These are phyloP conservation scores for Lunularia cruciata DNA, from an alignment of 225 moss, liverwort and hornwort genomes.

Conservation along the genomic window DNA sequence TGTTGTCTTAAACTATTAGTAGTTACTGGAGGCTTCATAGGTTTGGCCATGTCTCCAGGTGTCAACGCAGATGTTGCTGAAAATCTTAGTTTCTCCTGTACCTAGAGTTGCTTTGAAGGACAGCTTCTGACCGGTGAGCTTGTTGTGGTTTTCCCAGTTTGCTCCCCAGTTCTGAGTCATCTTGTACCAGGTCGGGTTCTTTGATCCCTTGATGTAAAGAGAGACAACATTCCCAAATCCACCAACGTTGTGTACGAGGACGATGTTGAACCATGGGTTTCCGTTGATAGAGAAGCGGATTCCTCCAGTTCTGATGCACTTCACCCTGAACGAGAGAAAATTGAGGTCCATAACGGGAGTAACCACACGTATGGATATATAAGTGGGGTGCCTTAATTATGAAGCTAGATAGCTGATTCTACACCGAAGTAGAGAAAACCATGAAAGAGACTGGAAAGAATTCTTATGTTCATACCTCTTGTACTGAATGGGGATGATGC, in stretches of 20 bases:
- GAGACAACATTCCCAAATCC: constrained; percentile 46
- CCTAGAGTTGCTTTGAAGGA: constrained; percentile 42
- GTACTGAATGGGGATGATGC: constrained; percentile 29
- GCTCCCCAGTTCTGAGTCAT: constrained; percentile 54
- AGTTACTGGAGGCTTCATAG: constrained; percentile 36
- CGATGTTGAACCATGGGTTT: constrained; percentile 53
- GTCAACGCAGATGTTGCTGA: constrained; percentile 30
- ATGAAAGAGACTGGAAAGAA: no score
- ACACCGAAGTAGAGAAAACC: no score
- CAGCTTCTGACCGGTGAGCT: constrained; percentile 36
- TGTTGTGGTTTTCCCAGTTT: constrained; percentile 44
- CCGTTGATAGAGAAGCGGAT: constrained; percentile 50
- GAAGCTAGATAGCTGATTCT: no score
- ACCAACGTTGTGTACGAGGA: constrained; percentile 59
- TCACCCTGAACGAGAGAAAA: constrained; percentile 38
- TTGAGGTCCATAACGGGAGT: no score
- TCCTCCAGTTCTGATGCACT: constrained; percentile 50
- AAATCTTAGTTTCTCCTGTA: constrained; percentile 33
- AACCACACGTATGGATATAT: no score
- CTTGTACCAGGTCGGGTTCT: constrained; percentile 29
- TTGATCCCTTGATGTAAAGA: constrained; percentile 36
- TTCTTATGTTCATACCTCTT: no score
- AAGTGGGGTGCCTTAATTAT: no score
- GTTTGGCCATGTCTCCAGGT: constrained; percentile 61
- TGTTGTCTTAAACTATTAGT: constrained; percentile 8